Conservation (phyloP, 2,329 filamentous ascomycete species). For the Exophiala sp. region DNA sequence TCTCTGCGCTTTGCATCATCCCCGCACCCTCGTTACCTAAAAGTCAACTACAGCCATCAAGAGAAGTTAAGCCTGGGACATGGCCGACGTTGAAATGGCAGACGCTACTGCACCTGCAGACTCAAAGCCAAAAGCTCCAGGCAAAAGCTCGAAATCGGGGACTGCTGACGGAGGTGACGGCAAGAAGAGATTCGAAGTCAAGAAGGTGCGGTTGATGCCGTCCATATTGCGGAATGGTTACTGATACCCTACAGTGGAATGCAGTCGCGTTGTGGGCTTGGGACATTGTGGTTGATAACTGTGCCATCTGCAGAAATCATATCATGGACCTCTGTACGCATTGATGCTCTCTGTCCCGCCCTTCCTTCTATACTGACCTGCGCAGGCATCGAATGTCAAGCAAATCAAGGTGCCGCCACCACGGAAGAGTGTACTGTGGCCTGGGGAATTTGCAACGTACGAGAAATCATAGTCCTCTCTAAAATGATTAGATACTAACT, state of each 20-base stretch:
- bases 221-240: constrained; percentile 8
- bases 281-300: constrained; percentile 99
- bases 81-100: constrained; percentile 97
- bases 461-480: constrained; percentile 35
- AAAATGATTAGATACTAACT: constrained; percentile 1
- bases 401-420: constrained; percentile 93
- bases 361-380: constrained; percentile 7
- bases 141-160: constrained; percentile 53
- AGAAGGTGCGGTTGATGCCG: constrained; percentile 63
- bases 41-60: not conserved
- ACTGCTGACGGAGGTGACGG: constrained; percentile 51
- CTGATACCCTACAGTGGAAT: constrained; percentile 67
- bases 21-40: not conserved
- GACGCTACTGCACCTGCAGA: constrained; percentile 60
- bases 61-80: constrained; percentile 36
- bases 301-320: constrained; percentile 97
- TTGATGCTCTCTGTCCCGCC: not conserved
- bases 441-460: constrained; percentile 97
- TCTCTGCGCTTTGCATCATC: not conserved
- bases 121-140: constrained; percentile 50
- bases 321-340: constrained; percentile 94
- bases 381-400: constrained; percentile 91
- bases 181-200: constrained; percentile 97
- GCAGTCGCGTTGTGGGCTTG: constrained; percentile 97
- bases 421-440: constrained; percentile 98